These are phyloP conservation scores for Leptographium galeiforme DNA, from an alignment of 2,329 filamentous ascomycete species.

Conservation along the genomic window DNA sequence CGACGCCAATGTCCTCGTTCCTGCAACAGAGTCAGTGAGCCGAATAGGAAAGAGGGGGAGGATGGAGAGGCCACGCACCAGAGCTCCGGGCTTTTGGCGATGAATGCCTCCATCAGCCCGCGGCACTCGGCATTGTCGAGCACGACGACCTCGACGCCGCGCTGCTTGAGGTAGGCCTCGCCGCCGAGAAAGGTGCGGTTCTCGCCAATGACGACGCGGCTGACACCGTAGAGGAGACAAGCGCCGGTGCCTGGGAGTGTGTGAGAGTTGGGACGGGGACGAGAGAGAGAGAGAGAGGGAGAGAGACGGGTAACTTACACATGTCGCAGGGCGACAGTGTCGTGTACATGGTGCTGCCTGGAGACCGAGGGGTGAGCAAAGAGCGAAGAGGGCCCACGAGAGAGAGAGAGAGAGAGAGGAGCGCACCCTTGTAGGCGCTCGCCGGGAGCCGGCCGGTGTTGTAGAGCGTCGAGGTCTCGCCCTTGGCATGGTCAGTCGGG, in stretches of 20 bases:
- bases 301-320: constrained; percentile 31
- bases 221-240: constrained; percentile 62
- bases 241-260: constrained; percentile 48
- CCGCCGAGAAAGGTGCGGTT: constrained; percentile 64
- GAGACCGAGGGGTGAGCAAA: neutral
- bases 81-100: constrained; percentile 55
- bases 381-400: neutral
- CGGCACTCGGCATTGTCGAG: constrained; percentile 52
- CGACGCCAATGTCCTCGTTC: constrained; percentile 46
- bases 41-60: neutral
- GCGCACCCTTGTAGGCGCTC: constrained; percentile 39
- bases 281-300: neutral
- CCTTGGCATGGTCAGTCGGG: neutral
- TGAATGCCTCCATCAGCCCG: constrained; percentile 58
- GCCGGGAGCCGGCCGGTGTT: constrained; percentile 60
- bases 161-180: constrained; percentile 53
- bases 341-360: constrained; percentile 67
- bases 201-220: constrained; percentile 63
- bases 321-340: constrained; percentile 70
- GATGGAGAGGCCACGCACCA: constrained; percentile 38
- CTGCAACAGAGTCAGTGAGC: constrained; percentile 17
- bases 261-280: neutral
- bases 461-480: constrained; percentile 63
- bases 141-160: constrained; percentile 62
- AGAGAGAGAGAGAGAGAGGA: neutral